These are phyloP conservation scores for Calendula officinalis DNA, from an alignment of 129 eudicot genomes.

Conservation along the genomic window DNA sequence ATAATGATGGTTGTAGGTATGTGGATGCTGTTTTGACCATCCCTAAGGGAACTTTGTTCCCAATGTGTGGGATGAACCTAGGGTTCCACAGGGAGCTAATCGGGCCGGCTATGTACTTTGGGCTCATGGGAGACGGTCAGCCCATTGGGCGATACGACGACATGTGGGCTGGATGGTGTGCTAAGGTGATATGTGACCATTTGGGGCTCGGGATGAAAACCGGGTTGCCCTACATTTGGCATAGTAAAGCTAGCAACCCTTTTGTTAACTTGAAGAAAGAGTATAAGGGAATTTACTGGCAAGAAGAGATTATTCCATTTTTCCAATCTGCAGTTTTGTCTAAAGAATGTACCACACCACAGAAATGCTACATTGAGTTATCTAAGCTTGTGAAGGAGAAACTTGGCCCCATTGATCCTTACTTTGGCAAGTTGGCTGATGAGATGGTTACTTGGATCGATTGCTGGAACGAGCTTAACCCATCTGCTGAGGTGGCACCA, in stretches of 20 bases:
- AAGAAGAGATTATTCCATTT: constrained; percentile 68
- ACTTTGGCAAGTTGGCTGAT: constrained; percentile 57
- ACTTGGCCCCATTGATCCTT: constrained; percentile 54
- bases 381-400: constrained; percentile 65
- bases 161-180: constrained; percentile 84
- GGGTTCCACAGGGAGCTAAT: constrained; percentile 67
- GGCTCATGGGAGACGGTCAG: constrained; percentile 81
- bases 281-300: constrained; percentile 72
- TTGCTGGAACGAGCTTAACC: constrained; percentile 65
- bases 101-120: constrained; percentile 79
- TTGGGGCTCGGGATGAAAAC: constrained; percentile 75
- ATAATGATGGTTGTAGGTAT: constrained; percentile 39
- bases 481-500: constrained; percentile 15
- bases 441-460: constrained; percentile 84
- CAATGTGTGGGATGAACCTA: constrained; percentile 83
- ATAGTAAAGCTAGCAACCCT: constrained; percentile 67
- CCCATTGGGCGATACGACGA: constrained; percentile 78
- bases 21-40: constrained; percentile 71
- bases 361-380: constrained; percentile 61
- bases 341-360: constrained; percentile 63
- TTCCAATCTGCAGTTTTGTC: constrained; percentile 50
- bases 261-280: constrained; percentile 62
- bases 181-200: constrained; percentile 71
- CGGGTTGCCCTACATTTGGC: constrained; percentile 60
- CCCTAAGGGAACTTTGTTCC: constrained; percentile 67